Percentiles rank a stretch among this genome's conserved stretches.
Conservation (phyloP, 2,329 filamentous ascomycete species). For the Amphichorda felina region DNA sequence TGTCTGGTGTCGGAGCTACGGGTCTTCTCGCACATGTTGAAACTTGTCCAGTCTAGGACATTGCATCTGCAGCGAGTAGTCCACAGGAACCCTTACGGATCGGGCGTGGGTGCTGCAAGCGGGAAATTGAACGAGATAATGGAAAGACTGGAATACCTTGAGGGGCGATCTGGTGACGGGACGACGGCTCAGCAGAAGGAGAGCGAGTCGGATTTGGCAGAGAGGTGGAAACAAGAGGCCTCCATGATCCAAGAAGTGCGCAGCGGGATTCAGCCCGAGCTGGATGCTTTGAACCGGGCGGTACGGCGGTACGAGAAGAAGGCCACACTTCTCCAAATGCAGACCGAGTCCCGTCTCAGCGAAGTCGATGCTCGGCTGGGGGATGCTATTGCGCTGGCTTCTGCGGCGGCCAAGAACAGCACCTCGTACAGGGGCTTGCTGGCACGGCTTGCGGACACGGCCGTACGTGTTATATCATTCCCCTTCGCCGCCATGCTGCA, state of each 20-base stretch:
- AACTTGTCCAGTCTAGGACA: conserved; percentile 67
- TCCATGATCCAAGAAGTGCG: conserved; percentile 45
- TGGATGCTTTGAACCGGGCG: conserved; percentile 80
- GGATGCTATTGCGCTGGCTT: conserved; percentile 72
- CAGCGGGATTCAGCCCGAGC: conserved; percentile 60
- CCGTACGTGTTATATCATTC: conserved; percentile 21
- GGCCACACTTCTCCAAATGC: conserved; percentile 59
- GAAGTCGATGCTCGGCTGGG: conserved; percentile 59
- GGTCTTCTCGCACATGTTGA: conserved; percentile 70
- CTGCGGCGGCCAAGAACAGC: conserved; percentile 52
- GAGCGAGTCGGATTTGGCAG: conserved; percentile 1
- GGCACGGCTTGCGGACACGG: conserved; percentile 12
- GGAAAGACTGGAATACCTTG: conserved; percentile 58
- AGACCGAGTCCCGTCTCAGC: conserved; percentile 64
- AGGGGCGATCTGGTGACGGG: conserved; percentile 31
- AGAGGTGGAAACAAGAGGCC: conserved; percentile 26
- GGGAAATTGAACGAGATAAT: conserved; percentile 10
- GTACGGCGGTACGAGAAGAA: conserved; percentile 89
- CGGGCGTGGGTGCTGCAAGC: conserved; percentile 8
- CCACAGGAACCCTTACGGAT: conserved; percentile 32
- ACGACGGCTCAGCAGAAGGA: conserved; percentile 14
- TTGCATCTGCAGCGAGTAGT: conserved; percentile 71
- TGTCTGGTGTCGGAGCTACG: conserved; percentile 76
- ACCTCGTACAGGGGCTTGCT: conserved; percentile 20
- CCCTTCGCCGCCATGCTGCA: conserved; percentile 27